phyloP scores from a whole-genome alignment of 306 rosid species.

The Cyamopsis tetragonoloba region DNA sequence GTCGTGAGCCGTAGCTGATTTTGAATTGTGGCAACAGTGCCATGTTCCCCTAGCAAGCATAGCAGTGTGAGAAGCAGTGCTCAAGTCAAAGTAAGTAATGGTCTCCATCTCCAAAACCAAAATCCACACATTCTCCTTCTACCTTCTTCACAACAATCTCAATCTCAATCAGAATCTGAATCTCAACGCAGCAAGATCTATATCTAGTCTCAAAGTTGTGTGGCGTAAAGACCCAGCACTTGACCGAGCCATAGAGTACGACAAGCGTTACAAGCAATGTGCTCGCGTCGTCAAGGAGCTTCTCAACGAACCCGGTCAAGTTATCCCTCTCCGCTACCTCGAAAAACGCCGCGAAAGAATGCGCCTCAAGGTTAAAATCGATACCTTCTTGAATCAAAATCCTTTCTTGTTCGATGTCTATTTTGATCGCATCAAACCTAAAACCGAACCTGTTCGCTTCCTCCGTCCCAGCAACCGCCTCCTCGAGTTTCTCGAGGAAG shows the following conservation, averaged over 20 bases:
- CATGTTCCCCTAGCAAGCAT: no score
- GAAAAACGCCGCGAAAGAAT: conserved; percentile 72
- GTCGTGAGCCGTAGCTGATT: no score
- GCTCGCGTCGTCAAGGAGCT: conserved; percentile 29
- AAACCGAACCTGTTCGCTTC: conserved; percentile 55
- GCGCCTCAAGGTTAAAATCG: conserved; percentile 44
- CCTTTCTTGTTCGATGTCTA: conserved; percentile 67
- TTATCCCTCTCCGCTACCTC: conserved; percentile 34
- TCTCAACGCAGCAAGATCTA: conserved; percentile 20
- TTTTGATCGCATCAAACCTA: conserved; percentile 67
- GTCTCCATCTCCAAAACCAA: conserved; percentile 13
- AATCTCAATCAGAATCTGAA: not conserved
- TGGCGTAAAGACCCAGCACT: conserved; percentile 80
- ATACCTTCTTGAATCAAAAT: conserved; percentile 50
- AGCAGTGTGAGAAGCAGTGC: no score
- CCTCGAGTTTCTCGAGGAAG: conserved; percentile 48
- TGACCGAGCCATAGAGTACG: conserved; percentile 69
- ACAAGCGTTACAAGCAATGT: conserved; percentile 48
- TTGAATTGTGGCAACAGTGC: no score
- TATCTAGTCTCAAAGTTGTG: conserved; percentile 70
- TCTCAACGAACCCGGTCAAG: conserved; percentile 41
- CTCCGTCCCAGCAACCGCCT: conserved; percentile 47
- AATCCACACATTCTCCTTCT: conserved; percentile 12
- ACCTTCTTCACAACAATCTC: conserved; percentile 24
- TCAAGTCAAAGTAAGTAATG: no score